A percentile compares a stretch with the other conserved stretches of the same genome.
Conservation (phyloP, 2,329 filamentous ascomycete genomes). For the Didymella segeticola region DNA sequence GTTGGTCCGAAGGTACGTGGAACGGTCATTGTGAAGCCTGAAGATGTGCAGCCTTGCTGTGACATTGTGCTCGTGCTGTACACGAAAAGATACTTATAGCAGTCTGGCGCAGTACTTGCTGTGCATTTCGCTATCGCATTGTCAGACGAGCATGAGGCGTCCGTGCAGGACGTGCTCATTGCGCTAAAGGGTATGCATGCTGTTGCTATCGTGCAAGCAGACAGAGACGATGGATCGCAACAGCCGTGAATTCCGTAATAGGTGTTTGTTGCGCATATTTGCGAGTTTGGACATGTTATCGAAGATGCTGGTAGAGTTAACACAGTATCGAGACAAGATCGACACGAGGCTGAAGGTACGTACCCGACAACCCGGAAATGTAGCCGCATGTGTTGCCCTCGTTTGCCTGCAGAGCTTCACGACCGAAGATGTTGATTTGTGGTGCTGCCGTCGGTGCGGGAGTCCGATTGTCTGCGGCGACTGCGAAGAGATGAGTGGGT, state of each 20-base stretch:
- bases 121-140: constrained; percentile 41
- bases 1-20: constrained; percentile 17
- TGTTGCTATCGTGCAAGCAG: constrained; percentile 38
- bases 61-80: constrained; percentile 37
- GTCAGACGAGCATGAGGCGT: constrained; percentile 32
- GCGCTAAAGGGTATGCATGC: constrained; percentile 38
- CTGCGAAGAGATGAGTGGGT: constrained; percentile 33
- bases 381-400: constrained; percentile 41
- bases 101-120: constrained; percentile 24
- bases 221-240: constrained; percentile 32
- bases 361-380: constrained; percentile 36
- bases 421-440: constrained; percentile 36
- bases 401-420: constrained; percentile 20
- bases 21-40: constrained; percentile 27
- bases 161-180: constrained; percentile 37
- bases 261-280: constrained; percentile 44
- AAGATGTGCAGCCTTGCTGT: constrained; percentile 40
- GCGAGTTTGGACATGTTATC: constrained; percentile 37
- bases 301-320: constrained; percentile 28
- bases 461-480: constrained; percentile 37
- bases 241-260: constrained; percentile 43
- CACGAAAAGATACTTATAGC: constrained; percentile 38
- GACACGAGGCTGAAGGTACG: constrained; percentile 1
- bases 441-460: constrained; percentile 41
- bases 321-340: constrained; percentile 10